phyloP scores from a whole-genome alignment of 345 rosid species.

The Salix purpurea region DNA sequence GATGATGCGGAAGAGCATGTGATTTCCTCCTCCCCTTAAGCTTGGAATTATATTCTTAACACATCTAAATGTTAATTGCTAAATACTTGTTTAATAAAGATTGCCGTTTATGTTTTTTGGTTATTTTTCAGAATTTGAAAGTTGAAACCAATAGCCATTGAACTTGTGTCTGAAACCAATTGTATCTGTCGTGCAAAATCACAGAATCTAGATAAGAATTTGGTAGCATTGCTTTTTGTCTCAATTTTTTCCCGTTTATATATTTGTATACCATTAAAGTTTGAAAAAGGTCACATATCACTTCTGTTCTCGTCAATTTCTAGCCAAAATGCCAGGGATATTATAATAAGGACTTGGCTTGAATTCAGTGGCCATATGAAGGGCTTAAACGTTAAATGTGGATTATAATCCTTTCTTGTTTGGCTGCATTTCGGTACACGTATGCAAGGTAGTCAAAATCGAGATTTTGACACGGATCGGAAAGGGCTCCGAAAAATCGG shows the following conservation, averaged over 20 bases:
- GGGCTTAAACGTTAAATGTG: too few relatives aligned
- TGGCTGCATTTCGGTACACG: too few relatives aligned
- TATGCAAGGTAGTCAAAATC: too few relatives aligned
- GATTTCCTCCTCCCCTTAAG: background rate
- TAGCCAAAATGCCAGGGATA: too few relatives aligned
- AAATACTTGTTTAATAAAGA: background rate
- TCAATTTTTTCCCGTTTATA: background rate
- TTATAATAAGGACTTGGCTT: too few relatives aligned
- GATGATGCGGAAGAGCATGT: slow-evolving; percentile 23
- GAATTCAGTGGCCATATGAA: too few relatives aligned
- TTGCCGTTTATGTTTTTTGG: background rate
- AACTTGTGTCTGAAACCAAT: background rate
- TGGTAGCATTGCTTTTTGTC: background rate
- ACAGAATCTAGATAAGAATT: background rate
- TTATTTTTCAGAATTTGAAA: background rate
- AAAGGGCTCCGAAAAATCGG: too few relatives aligned
- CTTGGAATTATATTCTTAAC: background rate
- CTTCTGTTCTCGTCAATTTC: too few relatives aligned
- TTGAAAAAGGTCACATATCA: too few relatives aligned
- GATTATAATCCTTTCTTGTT: too few relatives aligned
- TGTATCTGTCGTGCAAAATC: background rate
- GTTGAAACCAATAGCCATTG: background rate
- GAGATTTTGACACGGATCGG: too few relatives aligned
- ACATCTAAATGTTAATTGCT: background rate
- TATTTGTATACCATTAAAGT: background rate